phyloP scores from a whole-genome alignment of 2,329 filamentous ascomycete genomes.

The Pseudocercospora cruenta region DNA sequence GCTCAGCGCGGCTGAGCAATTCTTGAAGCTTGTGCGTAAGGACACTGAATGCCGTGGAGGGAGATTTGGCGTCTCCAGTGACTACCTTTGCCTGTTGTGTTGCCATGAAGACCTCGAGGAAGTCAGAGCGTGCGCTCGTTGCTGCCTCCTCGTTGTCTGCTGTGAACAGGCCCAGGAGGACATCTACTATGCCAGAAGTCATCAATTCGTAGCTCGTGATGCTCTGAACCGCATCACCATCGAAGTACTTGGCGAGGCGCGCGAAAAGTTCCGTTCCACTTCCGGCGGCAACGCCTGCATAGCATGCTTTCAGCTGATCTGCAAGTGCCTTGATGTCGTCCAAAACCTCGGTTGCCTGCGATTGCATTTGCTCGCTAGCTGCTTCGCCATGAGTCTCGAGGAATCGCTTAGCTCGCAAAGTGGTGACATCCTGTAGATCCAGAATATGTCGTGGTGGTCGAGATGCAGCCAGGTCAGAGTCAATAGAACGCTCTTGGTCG shows the following conservation, averaged over 20 bases:
- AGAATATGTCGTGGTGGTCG: slow-evolving; percentile 34
- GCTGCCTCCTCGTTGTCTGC: slow-evolving; percentile 62
- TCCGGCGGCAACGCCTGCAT: slow-evolving; percentile 44
- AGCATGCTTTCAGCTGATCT: slow-evolving; percentile 71
- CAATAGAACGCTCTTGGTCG: slow-evolving; percentile 61
- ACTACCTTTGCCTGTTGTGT: slow-evolving; percentile 65
- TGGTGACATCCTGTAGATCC: slow-evolving; percentile 73
- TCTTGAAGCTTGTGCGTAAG: slow-evolving; percentile 95
- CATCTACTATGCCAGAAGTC: slow-evolving; percentile 84
- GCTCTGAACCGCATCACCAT: slow-evolving; percentile 84
- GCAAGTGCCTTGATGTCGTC: slow-evolving; percentile 72
- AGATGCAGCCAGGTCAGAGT: slow-evolving; percentile 47
- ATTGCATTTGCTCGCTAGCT: slow-evolving; percentile 72
- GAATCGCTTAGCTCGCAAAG: slow-evolving; percentile 78
- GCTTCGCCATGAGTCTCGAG: slow-evolving; percentile 80
- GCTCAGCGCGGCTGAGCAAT: slow-evolving; percentile 90
- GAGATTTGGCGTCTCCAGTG: slow-evolving; percentile 67
- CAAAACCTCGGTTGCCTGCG: slow-evolving; percentile 77
- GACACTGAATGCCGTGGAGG: slow-evolving; percentile 83
- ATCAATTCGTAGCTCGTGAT: slow-evolving; percentile 95
- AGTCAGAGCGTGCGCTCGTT: slow-evolving; percentile 73
- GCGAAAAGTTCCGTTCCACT: slow-evolving; percentile 61
- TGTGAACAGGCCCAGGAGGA: slow-evolving; percentile 80
- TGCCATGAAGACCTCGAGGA: slow-evolving; percentile 92
- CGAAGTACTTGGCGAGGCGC: slow-evolving; percentile 79